These are phyloP conservation scores for Ophiostoma fasciatum DNA, from an alignment of 2,329 filamentous ascomycete species.

Conservation along the genomic window DNA sequence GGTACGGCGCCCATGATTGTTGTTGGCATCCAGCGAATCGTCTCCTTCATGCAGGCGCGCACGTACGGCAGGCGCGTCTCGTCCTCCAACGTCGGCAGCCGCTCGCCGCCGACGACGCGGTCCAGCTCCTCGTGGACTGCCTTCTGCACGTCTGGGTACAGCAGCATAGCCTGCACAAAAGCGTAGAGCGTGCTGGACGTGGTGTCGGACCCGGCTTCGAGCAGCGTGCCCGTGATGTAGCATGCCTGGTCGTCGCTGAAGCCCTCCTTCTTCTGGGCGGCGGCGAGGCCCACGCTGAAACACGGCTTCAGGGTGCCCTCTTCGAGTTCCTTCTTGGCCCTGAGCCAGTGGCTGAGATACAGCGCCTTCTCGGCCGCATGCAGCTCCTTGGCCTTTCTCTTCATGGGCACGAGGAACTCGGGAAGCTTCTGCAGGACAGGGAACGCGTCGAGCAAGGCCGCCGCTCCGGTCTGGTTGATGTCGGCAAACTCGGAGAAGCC, in stretches of 20 bases:
- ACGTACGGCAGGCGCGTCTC: conserved; percentile 18
- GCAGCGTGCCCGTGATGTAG: conserved; percentile 21
- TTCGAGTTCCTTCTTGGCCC: conserved; percentile 21
- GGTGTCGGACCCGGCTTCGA: conserved; percentile 28
- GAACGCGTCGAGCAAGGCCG: conserved; percentile 6
- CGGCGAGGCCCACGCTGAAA: conserved; percentile 3
- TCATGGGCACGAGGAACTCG: conserved; percentile 23
- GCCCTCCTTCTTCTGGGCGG: conserved; percentile 13
- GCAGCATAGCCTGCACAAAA: conserved; percentile 32
- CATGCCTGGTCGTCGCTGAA: conserved; percentile 18
- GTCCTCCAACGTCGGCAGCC: conserved; percentile 19
- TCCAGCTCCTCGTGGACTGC: conserved; percentile 25
- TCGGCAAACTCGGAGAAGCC: conserved; percentile 3
- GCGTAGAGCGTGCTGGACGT: conserved; percentile 23
- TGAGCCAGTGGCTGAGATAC: conserved; percentile 26
- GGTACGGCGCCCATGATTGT: conserved; percentile 28
- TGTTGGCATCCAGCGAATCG: conserved; percentile 23
- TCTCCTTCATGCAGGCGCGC: conserved; percentile 18
- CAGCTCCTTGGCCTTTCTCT: conserved; percentile 24
- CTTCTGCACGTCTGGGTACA: conserved; percentile 26
- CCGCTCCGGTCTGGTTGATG: conserved; percentile 2
- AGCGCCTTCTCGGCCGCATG: conserved; percentile 28
- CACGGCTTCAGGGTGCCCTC: conserved; percentile 15
- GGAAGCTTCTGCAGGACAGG: conserved; percentile 23
- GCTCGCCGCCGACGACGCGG: conserved; percentile 19